Evolutionary conservation across 2,329 filamentous ascomycete species (phyloP), one percentile per base, ranked within the genome.

Genomic region (Colletotrichum orbiculare): DNA sequence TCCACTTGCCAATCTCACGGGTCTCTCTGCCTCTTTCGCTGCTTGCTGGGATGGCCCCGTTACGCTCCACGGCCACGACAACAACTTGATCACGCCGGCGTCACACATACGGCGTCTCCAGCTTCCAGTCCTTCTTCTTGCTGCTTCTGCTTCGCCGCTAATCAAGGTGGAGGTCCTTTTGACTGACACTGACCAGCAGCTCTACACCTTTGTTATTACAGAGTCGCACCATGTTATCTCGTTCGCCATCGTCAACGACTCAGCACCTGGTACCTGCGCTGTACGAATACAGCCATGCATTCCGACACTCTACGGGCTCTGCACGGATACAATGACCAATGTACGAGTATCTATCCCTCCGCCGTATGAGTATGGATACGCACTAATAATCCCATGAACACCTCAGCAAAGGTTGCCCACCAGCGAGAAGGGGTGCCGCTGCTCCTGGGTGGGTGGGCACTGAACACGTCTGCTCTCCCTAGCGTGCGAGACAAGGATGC

Each of bases 391-490:
- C 25, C 25, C 5, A 5, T 25, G 25, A 25, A 25, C 25, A 25
- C 25, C 25, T 25, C 25, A 25, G 25, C 25, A 25, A 25, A 25
- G 25, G 25, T 25, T 25, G 50, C 25, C 35, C 48, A 49, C 37
- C 55, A 49, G 34, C 25, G 45, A 38, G 43, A 43, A 15, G 13
- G 42, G 43, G 43, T 17, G 10, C 43, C 43, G 43, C 25, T 15
- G 13, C 12, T 13, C 12, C n/a, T 10, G 25, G 47, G n/a, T 35
- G 41, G 37, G 39, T 62, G 62, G 62, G 53, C 46, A 62, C 62
- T 38, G 58, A 56, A 62, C 62, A 65, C 62, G 62, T 65, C 58
- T 61, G 42, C 62, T 62, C 56, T 58, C 53, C 25, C 25, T 25
- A 25, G 62, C 52, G 41, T 47, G 58, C 38, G 35, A 57, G 47